These are phyloP conservation scores for Tylopilus sp. DNA, from an alignment of 1,284 basidiomycete genomes.

Conservation along the genomic window DNA sequence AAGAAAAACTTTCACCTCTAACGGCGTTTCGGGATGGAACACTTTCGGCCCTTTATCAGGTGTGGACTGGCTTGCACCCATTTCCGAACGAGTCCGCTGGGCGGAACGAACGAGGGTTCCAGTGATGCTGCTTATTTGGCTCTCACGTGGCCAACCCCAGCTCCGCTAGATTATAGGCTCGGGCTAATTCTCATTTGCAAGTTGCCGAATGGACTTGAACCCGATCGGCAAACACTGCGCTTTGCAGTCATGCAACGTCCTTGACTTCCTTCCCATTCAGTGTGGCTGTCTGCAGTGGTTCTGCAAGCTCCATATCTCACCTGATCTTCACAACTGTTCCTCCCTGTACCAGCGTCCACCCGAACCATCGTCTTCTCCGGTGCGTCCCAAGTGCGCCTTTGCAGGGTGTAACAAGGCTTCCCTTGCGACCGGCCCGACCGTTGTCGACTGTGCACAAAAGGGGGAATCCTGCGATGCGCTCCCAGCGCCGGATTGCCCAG, in stretches of 20 bases:
- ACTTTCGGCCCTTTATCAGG: conserved; percentile 52
- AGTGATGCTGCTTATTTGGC: conserved; percentile 23
- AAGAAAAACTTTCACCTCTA: no score
- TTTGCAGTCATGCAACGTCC: conserved; percentile 41
- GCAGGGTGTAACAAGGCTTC: conserved; percentile 51
- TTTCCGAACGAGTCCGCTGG: conserved; percentile 27
- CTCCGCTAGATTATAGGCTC: neutral
- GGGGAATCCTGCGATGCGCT: conserved; percentile 16
- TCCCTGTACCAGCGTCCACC: conserved; percentile 16
- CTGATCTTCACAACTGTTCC: conserved; percentile 55
- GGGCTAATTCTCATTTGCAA: neutral
- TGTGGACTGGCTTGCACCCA: conserved; percentile 69
- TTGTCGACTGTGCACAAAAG: conserved; percentile 26
- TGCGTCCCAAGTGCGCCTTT: conserved; percentile 49
- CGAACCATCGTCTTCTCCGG: conserved; percentile 9
- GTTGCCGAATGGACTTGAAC: conserved; percentile 34
- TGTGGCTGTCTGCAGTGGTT: conserved; percentile 45
- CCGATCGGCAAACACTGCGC: conserved; percentile 47
- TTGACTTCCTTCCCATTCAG: conserved; percentile 52
- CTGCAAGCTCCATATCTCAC: conserved; percentile 51
- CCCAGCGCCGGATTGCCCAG: conserved; percentile 41
- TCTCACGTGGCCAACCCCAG: neutral
- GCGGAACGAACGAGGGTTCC: neutral
- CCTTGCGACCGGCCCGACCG: conserved; percentile 40
- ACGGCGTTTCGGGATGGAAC: conserved; percentile 58